Evolutionary conservation across 2,329 filamentous ascomycete species (phyloP).

Genomic region (Myriosclerotinia duriaeana): DNA sequence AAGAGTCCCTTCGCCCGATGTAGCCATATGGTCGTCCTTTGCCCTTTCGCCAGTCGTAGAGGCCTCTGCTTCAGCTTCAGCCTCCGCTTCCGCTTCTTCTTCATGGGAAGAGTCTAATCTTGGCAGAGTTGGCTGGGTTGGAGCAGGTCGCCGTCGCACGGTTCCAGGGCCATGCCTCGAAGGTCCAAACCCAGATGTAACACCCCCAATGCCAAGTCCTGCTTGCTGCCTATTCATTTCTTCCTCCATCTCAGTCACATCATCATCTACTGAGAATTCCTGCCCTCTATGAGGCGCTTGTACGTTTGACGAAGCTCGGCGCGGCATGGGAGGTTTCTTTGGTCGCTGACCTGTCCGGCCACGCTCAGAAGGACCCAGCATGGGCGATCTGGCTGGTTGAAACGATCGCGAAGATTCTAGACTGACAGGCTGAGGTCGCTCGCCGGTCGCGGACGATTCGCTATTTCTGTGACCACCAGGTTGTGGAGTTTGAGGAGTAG

Average conservation of each 20-base stretch:
- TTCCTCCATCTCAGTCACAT: slow-evolving; percentile 73
- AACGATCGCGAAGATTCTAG: slow-evolving; percentile 39
- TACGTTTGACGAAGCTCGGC: slow-evolving; percentile 70
- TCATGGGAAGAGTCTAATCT: slow-evolving; percentile 51
- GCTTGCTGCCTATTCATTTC: slow-evolving; percentile 55
- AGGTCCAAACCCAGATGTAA: slow-evolving; percentile 43
- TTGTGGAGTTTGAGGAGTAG: slow-evolving; percentile 22
- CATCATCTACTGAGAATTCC: slow-evolving; percentile 90
- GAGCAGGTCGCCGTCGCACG: slow-evolving; percentile 49
- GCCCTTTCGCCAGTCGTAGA: slow-evolving; percentile 27
- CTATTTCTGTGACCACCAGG: slow-evolving; percentile 34
- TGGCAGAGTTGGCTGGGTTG: slow-evolving; percentile 47
- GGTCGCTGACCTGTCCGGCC: slow-evolving; percentile 41
- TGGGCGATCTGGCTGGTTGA: slow-evolving; percentile 36
- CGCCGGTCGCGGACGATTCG: slow-evolving; percentile 35
- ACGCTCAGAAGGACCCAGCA: slow-evolving; percentile 39
- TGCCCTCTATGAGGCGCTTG: slow-evolving; percentile 76
- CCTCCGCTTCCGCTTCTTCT: slow-evolving; percentile 43
- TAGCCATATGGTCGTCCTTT: slow-evolving; percentile 28
- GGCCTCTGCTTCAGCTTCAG: slow-evolving; percentile 23
- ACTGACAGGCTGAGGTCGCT: slow-evolving; percentile 35
- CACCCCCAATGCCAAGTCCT: slow-evolving; percentile 39
- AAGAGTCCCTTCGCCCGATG: slow-evolving; percentile 34
- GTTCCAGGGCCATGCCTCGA: slow-evolving; percentile 51
- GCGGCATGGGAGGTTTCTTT: slow-evolving; percentile 67